Evolutionary conservation across 2,329 filamentous ascomycete species (phyloP).

Genomic region (Ploettnerulaceae sp.): DNA sequence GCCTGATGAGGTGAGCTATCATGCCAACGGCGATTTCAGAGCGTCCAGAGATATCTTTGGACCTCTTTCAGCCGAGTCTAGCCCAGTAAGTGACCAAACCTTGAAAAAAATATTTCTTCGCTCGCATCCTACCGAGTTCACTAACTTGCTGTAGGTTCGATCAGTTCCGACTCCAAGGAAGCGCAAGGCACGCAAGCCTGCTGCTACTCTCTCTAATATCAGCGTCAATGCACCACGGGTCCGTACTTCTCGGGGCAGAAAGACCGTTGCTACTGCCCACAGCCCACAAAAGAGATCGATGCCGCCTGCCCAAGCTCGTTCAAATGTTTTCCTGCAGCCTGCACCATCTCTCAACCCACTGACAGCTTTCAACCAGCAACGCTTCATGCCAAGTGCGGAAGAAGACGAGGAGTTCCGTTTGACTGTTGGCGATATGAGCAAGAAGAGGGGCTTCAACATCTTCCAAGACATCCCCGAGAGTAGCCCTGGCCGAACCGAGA

Average conservation of each 20-base stretch:
- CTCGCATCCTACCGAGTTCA: neutral
- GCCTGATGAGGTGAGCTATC: conserved; percentile 61
- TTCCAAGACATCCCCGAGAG: conserved; percentile 30
- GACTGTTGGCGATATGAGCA: conserved; percentile 26
- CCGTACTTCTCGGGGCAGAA: conserved; percentile 18
- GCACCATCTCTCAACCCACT: conserved; percentile 25
- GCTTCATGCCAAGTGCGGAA: conserved; percentile 26
- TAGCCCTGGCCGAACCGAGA: conserved; percentile 33
- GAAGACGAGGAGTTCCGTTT: conserved; percentile 33
- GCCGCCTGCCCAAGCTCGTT: conserved; percentile 9
- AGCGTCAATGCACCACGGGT: conserved; percentile 27
- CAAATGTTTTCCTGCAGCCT: conserved; percentile 14
- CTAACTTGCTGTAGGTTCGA: conserved; percentile 16
- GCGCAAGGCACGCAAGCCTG: conserved; percentile 25
- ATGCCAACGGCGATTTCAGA: conserved; percentile 45
- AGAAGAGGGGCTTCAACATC: conserved; percentile 29
- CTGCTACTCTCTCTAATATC: conserved; percentile 18
- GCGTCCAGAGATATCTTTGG: conserved; percentile 56
- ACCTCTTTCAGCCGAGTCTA: conserved; percentile 48
- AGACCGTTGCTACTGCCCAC: conserved; percentile 3
- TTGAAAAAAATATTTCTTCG: too few species aligned
- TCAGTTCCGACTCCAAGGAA: conserved; percentile 28
- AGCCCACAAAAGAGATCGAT: conserved; percentile 20
- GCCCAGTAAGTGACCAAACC: conserved; percentile 38
- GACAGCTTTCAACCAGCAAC: conserved; percentile 11